phyloP scores from a whole-genome alignment of 257 asterid genomes.

The Scutellaria galericulata region DNA sequence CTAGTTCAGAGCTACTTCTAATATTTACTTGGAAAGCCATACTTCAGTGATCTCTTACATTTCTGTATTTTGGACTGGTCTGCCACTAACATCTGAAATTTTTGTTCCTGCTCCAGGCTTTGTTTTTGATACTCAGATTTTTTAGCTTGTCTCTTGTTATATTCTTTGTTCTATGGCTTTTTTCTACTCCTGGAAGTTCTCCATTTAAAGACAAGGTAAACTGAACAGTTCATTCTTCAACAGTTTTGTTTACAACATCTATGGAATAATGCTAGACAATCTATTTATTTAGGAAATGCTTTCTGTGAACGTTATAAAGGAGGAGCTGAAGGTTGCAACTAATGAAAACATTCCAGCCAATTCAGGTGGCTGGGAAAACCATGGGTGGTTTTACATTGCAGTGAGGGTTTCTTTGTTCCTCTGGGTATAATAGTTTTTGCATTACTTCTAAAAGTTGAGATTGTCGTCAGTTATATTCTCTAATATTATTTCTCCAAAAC shows the following conservation, averaged over 20 bases:
- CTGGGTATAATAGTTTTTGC: conserved; percentile 65
- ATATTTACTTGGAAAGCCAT: background rate
- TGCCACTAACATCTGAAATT: conserved; percentile 38
- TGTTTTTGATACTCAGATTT: conserved; percentile 84
- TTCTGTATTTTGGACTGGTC: conserved; percentile 5
- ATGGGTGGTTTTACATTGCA: conserved; percentile 79
- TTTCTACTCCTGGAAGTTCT: conserved; percentile 74
- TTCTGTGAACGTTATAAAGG: conserved; percentile 52
- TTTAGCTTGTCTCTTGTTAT: conserved; percentile 80
- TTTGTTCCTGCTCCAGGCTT: conserved; percentile 65
- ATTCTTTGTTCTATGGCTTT: conserved; percentile 79
- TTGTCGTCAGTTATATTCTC: conserved; percentile 1
- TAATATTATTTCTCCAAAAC: conserved; percentile 6
- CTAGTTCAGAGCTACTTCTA: conserved; percentile 10
- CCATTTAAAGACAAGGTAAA: conserved; percentile 61
- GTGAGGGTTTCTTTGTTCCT: conserved; percentile 91
- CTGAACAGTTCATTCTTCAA: conserved; percentile 33
- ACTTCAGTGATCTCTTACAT: background rate
- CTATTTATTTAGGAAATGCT: conserved; percentile 54
- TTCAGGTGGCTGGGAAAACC: conserved; percentile 65
- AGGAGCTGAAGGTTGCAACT: conserved; percentile 71
- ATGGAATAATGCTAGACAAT: conserved; percentile 23
- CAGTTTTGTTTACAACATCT: conserved; percentile 15
- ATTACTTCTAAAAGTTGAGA: conserved; percentile 27
- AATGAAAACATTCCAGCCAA: conserved; percentile 47